Conservation (phyloP, 75 land plant species). For the Cryptomeria japonica region DNA sequence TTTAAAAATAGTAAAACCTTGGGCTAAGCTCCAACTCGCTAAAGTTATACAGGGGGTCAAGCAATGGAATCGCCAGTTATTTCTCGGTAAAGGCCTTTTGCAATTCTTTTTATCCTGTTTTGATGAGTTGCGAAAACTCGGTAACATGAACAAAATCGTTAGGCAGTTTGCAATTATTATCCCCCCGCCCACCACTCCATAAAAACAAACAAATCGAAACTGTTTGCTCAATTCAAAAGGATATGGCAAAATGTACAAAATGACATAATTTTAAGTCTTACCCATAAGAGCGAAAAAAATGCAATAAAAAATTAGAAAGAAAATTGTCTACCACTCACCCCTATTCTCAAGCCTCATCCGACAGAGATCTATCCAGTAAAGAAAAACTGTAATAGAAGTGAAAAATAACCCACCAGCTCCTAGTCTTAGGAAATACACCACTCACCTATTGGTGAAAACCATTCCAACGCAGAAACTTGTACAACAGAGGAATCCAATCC, state of each 20-base stretch:
- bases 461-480: conserved; percentile 10
- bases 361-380: background rate
- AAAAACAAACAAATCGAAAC: background rate
- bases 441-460: conserved; percentile 13
- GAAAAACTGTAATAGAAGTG: background rate
- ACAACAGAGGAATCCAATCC: background rate
- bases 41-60: background rate
- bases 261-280: too few relatives aligned
- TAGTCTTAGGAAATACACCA: background rate
- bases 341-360: background rate
- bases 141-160: too few relatives aligned
- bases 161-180: too few relatives aligned
- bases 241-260: background rate
- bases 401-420: background rate
- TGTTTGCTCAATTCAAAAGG: background rate
- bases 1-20: background rate
- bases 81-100: background rate
- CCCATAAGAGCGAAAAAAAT: background rate
- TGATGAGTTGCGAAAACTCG: background rate
- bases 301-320: background rate
- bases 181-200: too few relatives aligned
- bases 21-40: background rate
- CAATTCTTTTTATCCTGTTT: background rate
- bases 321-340: background rate
- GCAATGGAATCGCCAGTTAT: background rate